phyloP scores from a whole-genome alignment of 306 rosid genomes.

The Morella rubra region DNA sequence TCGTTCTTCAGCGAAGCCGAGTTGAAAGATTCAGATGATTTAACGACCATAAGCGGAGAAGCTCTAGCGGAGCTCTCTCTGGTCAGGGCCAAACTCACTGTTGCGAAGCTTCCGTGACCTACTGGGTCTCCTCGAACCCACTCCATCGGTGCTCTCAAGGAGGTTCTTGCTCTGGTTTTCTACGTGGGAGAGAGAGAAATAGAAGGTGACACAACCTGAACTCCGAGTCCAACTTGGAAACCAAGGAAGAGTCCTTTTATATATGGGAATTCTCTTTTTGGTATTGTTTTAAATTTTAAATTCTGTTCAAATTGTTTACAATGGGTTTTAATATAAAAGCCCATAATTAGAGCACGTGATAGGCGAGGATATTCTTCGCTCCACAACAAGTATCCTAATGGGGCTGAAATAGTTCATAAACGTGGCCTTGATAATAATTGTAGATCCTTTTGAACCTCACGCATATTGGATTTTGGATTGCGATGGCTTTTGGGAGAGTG shows the following conservation, averaged over 20 bases:
- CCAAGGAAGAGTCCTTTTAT: background rate
- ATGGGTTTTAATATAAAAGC: background rate
- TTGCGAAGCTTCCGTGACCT: slow-evolving; percentile 80
- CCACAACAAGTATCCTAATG: slow-evolving; percentile 24
- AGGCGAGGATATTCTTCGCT: slow-evolving; percentile 40
- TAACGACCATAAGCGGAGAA: slow-evolving; percentile 51
- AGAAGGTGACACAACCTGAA: background rate
- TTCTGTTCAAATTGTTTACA: background rate
- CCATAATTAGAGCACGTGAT: slow-evolving; percentile 64
- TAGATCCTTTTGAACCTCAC: slow-evolving; percentile 7
- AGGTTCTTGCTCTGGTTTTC: background rate
- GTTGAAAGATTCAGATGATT: slow-evolving; percentile 34
- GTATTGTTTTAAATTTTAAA: background rate
- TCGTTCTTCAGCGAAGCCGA: slow-evolving; percentile 53
- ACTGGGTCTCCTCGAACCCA: slow-evolving; percentile 76
- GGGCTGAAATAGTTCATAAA: slow-evolving; percentile 16
- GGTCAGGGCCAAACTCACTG: slow-evolving; percentile 48
- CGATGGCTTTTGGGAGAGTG: background rate
- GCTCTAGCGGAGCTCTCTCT: background rate
- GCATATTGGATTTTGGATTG: background rate
- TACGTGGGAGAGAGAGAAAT: slow-evolving; percentile 6
- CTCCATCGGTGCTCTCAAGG: slow-evolving; percentile 36
- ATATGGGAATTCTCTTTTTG: background rate
- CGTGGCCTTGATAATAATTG: slow-evolving; percentile 38
- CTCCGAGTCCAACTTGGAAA: background rate